Conservation (phyloP, 768 basidiomycete species). For the Amanita thiersii region DNA sequence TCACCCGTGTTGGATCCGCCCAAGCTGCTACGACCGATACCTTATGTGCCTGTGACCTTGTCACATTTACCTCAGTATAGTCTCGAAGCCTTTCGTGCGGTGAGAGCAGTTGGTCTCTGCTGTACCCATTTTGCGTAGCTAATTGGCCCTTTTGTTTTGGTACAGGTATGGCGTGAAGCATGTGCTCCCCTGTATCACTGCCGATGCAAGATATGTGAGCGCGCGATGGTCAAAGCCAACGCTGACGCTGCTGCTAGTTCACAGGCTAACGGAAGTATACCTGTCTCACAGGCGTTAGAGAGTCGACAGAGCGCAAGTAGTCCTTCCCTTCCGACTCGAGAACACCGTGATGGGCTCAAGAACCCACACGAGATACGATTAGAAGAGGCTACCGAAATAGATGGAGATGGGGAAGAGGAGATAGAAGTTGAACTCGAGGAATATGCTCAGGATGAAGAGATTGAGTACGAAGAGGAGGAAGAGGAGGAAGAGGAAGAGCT, state of each 20-base stretch:
- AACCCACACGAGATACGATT: conserved; percentile 7
- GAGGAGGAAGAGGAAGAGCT: conserved; percentile 20
- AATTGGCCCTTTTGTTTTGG: conserved; percentile 6
- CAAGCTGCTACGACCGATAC: conserved; percentile 55
- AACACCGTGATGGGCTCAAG: background rate
- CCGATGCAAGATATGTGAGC: conserved; percentile 65
- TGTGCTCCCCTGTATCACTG: conserved; percentile 67
- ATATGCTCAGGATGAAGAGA: conserved; percentile 16
- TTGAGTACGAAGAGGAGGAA: conserved; percentile 18
- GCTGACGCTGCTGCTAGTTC: conserved; percentile 26
- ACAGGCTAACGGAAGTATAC: conserved; percentile 17
- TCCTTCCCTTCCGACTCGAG: background rate
- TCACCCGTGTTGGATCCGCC: conserved; percentile 60
- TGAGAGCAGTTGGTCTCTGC: conserved; percentile 24
- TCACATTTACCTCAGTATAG: conserved; percentile 49
- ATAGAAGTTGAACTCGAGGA: conserved; percentile 16
- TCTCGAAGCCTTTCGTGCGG: conserved; percentile 46
- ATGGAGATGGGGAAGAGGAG: conserved; percentile 19
- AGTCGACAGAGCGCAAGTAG: conserved; percentile 7
- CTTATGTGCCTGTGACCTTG: conserved; percentile 54
- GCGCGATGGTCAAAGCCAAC: conserved; percentile 48
- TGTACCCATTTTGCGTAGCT: conserved; percentile 4
- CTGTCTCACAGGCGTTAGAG: conserved; percentile 10
- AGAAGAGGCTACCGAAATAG: conserved; percentile 11
- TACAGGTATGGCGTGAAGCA: conserved; percentile 67